Base-by-base conservation (phyloP, 1,139 yeast species). In the Torulaspora pretoriensis region DNA sequence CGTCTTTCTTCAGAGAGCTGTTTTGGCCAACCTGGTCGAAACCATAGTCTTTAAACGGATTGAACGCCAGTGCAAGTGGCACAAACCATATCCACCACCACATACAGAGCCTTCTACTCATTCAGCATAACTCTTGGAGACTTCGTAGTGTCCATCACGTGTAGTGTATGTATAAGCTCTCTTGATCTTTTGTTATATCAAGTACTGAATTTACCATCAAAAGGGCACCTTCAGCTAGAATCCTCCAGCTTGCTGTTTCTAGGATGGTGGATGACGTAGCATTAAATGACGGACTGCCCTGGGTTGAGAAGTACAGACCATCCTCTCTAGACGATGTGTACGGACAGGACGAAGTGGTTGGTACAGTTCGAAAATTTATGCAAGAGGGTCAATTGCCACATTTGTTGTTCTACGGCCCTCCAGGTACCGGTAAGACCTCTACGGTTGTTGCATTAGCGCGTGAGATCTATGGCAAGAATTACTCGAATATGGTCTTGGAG, bases 231-330 rank as follows among this genome's bases (percentile, higher is more conserved):
- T 8, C 6, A 14, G n/a, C 9, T 8, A 19, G 22, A 4, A 29
- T 17, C 16, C 8, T n/a, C 9, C 16, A 22, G 17, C 14, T 17
- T 7, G 16, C 14, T 19, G 28, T 4, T 10, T 38, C 39, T 35
- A 24, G 40, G 12, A 42, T 38, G 16, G 39, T 24, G 8, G 40
- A 34, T 5, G 34, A 35, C 6, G 40, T 38, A 16, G 39, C 19
- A 14, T 48, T 55, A 19, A 42, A 48, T 2, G 76, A 73, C 23
- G 74, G 73, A 46, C 60, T 75, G 12, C 80, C 80, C 13, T 75
- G 80, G 98, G 95, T 94, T 41, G 99, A 94, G 65, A 94, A 94
- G 65, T 94, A 92, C 65, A 81, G 99, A 54, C 99, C 99, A 0
- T 71, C 73, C 35, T 73, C 81, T 4, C 70, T 94, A 41, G 87